These are phyloP conservation scores for Canavalia gladiata DNA, from an alignment of 306 rosid species.

Conservation along the genomic window DNA sequence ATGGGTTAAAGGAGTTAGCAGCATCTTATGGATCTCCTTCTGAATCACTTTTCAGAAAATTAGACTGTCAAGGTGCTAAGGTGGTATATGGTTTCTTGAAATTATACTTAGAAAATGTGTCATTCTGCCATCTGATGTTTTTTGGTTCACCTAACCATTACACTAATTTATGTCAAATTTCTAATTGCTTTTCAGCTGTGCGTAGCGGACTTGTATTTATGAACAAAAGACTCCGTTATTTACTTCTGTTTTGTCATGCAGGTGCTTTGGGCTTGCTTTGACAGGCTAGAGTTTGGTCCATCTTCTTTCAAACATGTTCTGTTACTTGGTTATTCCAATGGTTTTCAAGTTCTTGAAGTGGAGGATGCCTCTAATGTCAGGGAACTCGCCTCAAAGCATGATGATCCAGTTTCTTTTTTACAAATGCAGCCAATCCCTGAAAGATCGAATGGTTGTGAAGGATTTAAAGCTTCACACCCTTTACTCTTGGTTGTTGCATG, in stretches of 20 bases:
- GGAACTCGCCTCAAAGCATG: slow-evolving; percentile 86
- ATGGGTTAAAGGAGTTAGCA: background rate
- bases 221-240: slow-evolving; percentile 11
- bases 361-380: slow-evolving; percentile 81
- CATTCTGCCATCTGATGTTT: background rate
- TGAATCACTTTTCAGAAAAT: background rate
- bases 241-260: slow-evolving; percentile 48
- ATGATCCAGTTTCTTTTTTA: slow-evolving; percentile 95
- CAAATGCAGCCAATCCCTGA: slow-evolving; percentile 90
- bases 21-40: background rate
- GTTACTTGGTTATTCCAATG: slow-evolving; percentile 89
- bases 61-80: background rate
- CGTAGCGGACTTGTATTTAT: background rate
- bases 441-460: slow-evolving; percentile 66
- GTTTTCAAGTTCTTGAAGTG: slow-evolving; percentile 93
- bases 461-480: slow-evolving; percentile 88
- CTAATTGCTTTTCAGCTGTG: background rate
- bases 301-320: slow-evolving; percentile 75
- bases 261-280: slow-evolving; percentile 95
- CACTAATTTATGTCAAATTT: background rate
- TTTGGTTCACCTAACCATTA: background rate
- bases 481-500: slow-evolving; percentile 92
- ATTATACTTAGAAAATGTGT: background rate
- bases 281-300: slow-evolving; percentile 73
- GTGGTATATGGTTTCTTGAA: slow-evolving; percentile 42